Conservation (phyloP, 1,284 basidiomycete species). For the Afroboletus lepidellus region DNA sequence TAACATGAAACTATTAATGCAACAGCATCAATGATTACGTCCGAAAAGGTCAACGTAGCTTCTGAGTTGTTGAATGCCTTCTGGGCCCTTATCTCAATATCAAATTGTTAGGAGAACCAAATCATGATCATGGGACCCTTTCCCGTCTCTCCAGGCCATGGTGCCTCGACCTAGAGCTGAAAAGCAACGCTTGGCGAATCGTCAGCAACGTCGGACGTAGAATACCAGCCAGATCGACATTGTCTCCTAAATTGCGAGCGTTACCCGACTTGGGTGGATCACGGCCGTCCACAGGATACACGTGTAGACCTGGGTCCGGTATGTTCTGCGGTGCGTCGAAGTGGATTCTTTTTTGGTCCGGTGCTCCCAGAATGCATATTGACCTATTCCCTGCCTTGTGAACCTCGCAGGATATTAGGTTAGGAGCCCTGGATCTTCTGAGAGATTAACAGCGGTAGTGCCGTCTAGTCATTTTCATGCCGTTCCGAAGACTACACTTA, state of each 20-base stretch:
- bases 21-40: not conserved
- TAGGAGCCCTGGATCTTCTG: too few species aligned
- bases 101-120: conserved; percentile 28
- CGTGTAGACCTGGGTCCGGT: too few species aligned
- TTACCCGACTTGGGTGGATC: too few species aligned
- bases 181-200: conserved; percentile 17
- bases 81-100: conserved; percentile 15
- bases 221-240: conserved; percentile 13
- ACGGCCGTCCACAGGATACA: too few species aligned
- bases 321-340: too few species aligned
- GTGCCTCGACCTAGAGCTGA: conserved; percentile 17
- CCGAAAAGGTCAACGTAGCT: conserved; percentile 13
- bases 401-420: too few species aligned
- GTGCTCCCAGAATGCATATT: too few species aligned
- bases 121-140: conserved; percentile 31
- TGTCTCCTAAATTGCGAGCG: not conserved
- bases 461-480: too few species aligned
- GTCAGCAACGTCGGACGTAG: conserved; percentile 20
- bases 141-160: conserved; percentile 28
- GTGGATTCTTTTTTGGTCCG: too few species aligned
- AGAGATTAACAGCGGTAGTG: too few species aligned
- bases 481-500: too few species aligned
- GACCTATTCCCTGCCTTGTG: too few species aligned
- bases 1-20: not conserved
- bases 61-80: conserved; percentile 12